These are phyloP conservation scores for Globisporangium parvum DNA, from an alignment of 352 stramenopile genomes.

Conservation along the genomic window DNA sequence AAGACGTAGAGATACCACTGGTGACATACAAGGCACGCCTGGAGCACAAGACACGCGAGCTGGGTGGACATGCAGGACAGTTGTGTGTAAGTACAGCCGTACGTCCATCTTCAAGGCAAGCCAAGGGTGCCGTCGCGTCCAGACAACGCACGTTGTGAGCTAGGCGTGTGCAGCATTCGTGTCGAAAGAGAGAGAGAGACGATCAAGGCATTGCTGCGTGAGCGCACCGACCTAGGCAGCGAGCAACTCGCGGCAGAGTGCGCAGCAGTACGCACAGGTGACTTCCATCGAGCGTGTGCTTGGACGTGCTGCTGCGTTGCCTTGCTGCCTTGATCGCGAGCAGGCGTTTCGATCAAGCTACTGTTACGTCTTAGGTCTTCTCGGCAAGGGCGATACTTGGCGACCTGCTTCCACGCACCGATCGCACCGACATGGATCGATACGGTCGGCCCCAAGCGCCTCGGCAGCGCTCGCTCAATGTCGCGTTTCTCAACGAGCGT, in stretches of 20 bases:
- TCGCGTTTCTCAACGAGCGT: slow-evolving; percentile 37
- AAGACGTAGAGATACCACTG: slow-evolving; percentile 65
- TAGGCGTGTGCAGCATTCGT: not conserved
- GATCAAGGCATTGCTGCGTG: too few species aligned
- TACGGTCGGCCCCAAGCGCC: slow-evolving; percentile 34
- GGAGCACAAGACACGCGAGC: slow-evolving; percentile 46
- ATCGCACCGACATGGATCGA: slow-evolving; percentile 33
- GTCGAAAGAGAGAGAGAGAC: not conserved
- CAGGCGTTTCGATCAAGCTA: too few species aligned
- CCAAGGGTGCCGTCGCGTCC: not conserved
- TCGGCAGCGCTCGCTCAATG: slow-evolving; percentile 17
- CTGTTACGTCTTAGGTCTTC: too few species aligned
- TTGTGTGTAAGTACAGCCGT: not conserved
- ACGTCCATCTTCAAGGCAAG: not conserved
- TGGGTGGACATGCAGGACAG: slow-evolving; percentile 8
- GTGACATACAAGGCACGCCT: slow-evolving; percentile 69
- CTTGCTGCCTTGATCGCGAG: too few species aligned
- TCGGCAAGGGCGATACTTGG: too few species aligned
- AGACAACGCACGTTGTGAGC: slow-evolving; percentile 4
- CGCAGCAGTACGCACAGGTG: slow-evolving; percentile 1
- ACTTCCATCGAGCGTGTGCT: too few species aligned
- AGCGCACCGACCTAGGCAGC: not conserved
- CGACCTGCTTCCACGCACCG: too few species aligned
- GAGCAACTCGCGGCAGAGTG: not conserved
- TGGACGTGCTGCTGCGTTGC: too few species aligned